Evolutionary conservation across 805 yeast genomes (phyloP), one percentile per base, ranked within the genome.

Genomic region (Yamadazyma scolyti): DNA sequence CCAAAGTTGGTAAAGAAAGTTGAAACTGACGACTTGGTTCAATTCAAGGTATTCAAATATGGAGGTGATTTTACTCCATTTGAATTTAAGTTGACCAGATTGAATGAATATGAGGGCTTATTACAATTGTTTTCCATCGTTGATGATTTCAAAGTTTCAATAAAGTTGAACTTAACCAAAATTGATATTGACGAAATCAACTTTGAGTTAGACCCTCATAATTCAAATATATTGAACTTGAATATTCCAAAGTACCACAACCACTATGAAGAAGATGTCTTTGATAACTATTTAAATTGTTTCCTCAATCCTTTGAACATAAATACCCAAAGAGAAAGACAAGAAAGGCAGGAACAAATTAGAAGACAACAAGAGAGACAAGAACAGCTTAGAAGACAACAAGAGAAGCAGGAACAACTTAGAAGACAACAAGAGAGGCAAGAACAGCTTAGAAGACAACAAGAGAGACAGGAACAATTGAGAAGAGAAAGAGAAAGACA

Each of bases 1-100:
- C 58, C 66, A 4, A 55, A 50, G 37, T 53, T 61, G n/a, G 42
- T 61, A 24, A 61, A 56, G 44, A 54, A 54, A 35, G 41, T 58
- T 8, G 71, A 64, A 37, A 43, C 54, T 9, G 65, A 58, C 20
- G 56, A 55, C 29, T 41, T 34, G 6, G 59, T 50, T 36, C 65
- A 61, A 37, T 52, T 62, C 23, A 65, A 62, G 34, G 55, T 64
- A 30, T 56, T 48, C 39, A 62, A 63, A 40, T 40, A 44, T 20
- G 46, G 36, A 22, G 68, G 68, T 6, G 42, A 54, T 42, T 63
- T 59, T 43, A 42, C 49, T 32, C 44, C 56, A 7, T 60, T 56
- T 42, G 65, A 61, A 36, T 56, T 63, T 25, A 43, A 41, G 26
- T 33, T 41, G 11, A 25, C 48, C 39, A 61, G 59, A 42, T 42